phyloP scores from a whole-genome alignment of 306 rosid species.

The Mimosa bimucronata region DNA sequence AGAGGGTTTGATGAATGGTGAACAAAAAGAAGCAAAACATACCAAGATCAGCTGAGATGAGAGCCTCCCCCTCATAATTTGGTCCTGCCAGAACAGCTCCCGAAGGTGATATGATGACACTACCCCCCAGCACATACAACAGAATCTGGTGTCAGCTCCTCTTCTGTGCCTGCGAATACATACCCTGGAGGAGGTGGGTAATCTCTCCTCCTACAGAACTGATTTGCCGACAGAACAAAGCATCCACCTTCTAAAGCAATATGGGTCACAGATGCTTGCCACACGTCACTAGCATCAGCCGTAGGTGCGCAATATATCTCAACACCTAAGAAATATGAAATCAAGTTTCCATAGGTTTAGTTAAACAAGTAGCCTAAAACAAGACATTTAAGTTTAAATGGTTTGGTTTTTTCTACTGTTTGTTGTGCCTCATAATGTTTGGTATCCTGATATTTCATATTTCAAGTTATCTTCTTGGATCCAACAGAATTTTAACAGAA shows the following conservation, averaged over 20 bases:
- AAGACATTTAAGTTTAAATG: neutral
- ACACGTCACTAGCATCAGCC: constrained; percentile 76
- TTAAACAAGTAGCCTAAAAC: no score
- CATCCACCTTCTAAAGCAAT: constrained; percentile 96
- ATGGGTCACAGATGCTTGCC: constrained; percentile 95
- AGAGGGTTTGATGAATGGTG: constrained; percentile 37
- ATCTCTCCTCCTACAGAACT: constrained; percentile 87
- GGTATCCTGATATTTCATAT: neutral
- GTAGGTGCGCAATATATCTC: constrained; percentile 98
- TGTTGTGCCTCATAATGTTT: no score
- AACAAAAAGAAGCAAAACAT: constrained; percentile 34
- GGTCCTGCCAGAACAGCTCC: constrained; percentile 92
- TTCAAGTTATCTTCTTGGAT: neutral
- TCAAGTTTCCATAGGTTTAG: constrained; percentile 28
- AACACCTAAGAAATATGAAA: constrained; percentile 68
- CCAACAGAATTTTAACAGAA: neutral
- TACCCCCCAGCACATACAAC: constrained; percentile 95
- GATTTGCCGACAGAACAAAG: constrained; percentile 88
- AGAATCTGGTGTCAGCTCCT: constrained; percentile 75
- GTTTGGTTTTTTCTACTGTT: neutral
- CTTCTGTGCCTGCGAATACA: constrained; percentile 69
- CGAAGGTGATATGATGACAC: constrained; percentile 89
- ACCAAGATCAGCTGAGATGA: constrained; percentile 92
- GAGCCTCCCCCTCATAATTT: constrained; percentile 88
- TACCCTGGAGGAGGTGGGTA: constrained; percentile 91